Base-by-base conservation (phyloP, 1,284 basidiomycete species). In the Leccinum subfulvum region DNA sequence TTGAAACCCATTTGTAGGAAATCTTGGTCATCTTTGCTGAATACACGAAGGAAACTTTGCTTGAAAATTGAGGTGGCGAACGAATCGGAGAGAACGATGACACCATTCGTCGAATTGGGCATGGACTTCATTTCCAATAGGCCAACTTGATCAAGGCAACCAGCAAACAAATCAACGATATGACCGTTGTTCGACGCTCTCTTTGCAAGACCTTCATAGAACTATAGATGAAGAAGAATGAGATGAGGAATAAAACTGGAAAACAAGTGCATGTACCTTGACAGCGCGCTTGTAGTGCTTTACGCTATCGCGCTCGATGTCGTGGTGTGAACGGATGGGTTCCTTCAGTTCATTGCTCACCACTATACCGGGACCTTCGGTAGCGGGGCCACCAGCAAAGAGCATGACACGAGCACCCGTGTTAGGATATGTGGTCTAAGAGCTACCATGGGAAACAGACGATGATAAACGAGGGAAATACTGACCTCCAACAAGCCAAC, bases 51-150 rank as follows among this genome's bases (percentile, higher is more conserved):
- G 89, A 98, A 98, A 70, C 89, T 92, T 79, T 98, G 96, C 82
- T 98, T 98, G 87, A 99, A 99, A 76, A 99, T 98, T 49, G 95
- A 96, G 41, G 97, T 99, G 59, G 95, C 91, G 78, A 99, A 99
- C 4, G 95, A 97, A 76, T 99, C 97, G 55, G 97, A 95, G 39
- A 98, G 84, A 59, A 98, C 93, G 75, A 98, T 97, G 71, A 93
- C 91, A 63, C 97, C 97, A 75, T 98, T 99, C 53, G 97, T 99
- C 26, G 90, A 92, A 77, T 98, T 98, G 56, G 94, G 86, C 65
- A 99, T 80, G 4, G 92, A 91, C 77, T 96, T 97, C 97, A 99
- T 99, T 81, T 99, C 97, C 62, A 98, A 82, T 62, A 99, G 81
- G 68, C 97, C 97, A 69, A 99, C 94, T 80, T 99, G 97, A 78